Base-by-base conservation (phyloP, 169 alveolate species). In the Babesia ovata region DNA sequence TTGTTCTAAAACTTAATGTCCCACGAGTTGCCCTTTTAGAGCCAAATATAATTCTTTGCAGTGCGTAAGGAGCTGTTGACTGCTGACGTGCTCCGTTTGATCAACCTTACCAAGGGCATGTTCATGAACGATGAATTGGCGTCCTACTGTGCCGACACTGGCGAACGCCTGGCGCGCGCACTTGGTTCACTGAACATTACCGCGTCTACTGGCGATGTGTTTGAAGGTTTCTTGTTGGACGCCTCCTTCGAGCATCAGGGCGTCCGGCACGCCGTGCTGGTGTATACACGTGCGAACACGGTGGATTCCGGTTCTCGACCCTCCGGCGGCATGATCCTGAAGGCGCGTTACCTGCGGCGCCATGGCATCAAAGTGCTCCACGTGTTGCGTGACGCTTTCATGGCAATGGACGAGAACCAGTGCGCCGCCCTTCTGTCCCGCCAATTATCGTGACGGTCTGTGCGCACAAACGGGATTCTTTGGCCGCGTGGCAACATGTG, bases 211-310 rank as follows among this genome's bases (percentile, higher is more conserved):
- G 56, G 22, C 26, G 36, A 36, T 11, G 77, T 63, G 14, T 44
- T n/a, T 45, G 63, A 72, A 24, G 74, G 77, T 12, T 81, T 81
- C 53, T 19, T 81, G 21, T 26, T 81, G 26, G 84, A 81, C 48
- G 78, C 70, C 17, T 33, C 63, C 28, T 81, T 81, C 65, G 58
- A 33, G 17, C 29, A 46, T 16, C 33, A 24, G 14, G 78, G 66
- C 33, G 50, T 14, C 45, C 33, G 22, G 13, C 52, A 50, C 39
- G 78, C 79, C 11, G 84, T 81, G 36, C 33, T 74, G 45, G 62
- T 81, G 16, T 81, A 81, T 66, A 49, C 57, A 13, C 28, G 39
- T 21, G 6, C 53, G 12, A 65, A 72, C 42, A 72, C 84, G 42
- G 57, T 81, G 24, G 84, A 79, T 3, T 22, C 28, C 26, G 26